Percentiles rank a stretch among this genome's conserved stretches.
These are phyloP conservation scores for Ailanthus altissimus DNA, from an alignment of 345 rosid species.

Conservation along the genomic window DNA sequence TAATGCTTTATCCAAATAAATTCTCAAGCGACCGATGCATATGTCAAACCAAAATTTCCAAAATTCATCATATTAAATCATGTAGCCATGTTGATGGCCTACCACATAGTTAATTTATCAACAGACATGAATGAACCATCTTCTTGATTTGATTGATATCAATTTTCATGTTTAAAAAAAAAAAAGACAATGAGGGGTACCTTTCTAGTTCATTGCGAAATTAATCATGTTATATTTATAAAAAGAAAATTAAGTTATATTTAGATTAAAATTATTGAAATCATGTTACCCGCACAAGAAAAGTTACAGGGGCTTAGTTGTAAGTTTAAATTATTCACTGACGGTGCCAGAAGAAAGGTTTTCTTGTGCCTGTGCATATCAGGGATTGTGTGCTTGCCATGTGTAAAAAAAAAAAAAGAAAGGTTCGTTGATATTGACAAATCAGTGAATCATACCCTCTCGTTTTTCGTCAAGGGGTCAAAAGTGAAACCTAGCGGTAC, in stretches of 20 bases:
- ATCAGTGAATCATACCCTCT: background rate
- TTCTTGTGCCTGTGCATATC: background rate
- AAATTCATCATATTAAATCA: background rate
- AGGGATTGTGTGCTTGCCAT: background rate
- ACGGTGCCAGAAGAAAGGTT: too few relatives aligned
- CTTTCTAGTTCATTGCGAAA: background rate
- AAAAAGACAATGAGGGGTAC: background rate
- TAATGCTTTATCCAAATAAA: background rate
- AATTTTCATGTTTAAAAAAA: background rate
- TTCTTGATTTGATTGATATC: background rate
- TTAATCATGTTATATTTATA: background rate
- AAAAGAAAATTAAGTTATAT: too few relatives aligned
- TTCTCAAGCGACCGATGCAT: background rate
- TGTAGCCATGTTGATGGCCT: constrained; percentile 13
- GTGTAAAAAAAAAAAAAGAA: too few relatives aligned
- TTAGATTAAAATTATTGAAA: too few relatives aligned
- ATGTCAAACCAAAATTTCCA: constrained; percentile 9
- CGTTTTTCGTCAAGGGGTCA: background rate
- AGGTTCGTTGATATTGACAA: background rate
- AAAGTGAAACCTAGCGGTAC: too few relatives aligned
- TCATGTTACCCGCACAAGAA: too few relatives aligned
- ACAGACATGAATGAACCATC: background rate
- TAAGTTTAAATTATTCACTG: too few relatives aligned
- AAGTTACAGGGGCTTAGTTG: too few relatives aligned
- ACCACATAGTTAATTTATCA: background rate